Percentiles rank a stretch among this genome's conserved stretches.
phyloP scores from a whole-genome alignment of 2,329 filamentous ascomycete species.

The Cytospora mali region DNA sequence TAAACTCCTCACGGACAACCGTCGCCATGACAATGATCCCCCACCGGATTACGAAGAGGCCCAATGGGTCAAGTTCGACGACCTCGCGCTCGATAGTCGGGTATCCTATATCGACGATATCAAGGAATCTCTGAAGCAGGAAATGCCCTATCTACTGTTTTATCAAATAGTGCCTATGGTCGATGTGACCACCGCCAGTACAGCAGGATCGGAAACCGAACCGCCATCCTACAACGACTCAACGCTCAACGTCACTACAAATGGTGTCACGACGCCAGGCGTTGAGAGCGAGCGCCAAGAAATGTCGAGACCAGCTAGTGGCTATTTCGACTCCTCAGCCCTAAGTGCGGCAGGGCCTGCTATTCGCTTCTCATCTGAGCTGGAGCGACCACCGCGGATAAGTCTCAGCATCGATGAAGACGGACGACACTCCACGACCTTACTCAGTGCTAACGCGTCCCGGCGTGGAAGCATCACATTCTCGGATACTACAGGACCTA shows the following conservation, averaged over 20 bases:
- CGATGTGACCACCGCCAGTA: constrained; percentile 59
- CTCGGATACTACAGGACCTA: constrained; percentile 43
- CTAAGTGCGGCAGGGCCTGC: constrained; percentile 47
- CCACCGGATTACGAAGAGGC: constrained; percentile 70
- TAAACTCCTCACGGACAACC: constrained; percentile 61
- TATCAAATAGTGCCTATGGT: constrained; percentile 92
- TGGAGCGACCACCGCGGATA: constrained; percentile 51
- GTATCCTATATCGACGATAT: constrained; percentile 78
- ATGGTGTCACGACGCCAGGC: constrained; percentile 34
- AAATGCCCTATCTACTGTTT: constrained; percentile 92
- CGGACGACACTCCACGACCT: constrained; percentile 37
- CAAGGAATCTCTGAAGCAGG: constrained; percentile 74
- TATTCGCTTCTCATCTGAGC: constrained; percentile 58
- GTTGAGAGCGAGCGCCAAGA: constrained; percentile 35
- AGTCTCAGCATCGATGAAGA: constrained; percentile 51
- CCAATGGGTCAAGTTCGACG: constrained; percentile 91
- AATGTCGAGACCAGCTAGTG: constrained; percentile 42
- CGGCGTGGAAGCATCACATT: constrained; percentile 55
- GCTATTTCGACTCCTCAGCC: constrained; percentile 50
- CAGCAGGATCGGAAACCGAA: constrained; percentile 49
- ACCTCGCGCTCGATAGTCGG: constrained; percentile 69
- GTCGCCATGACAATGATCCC: constrained; percentile 56
- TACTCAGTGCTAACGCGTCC: constrained; percentile 39
- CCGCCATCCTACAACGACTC: constrained; percentile 64
- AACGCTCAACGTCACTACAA: constrained; percentile 44